Base-by-base conservation (phyloP, 164 flowering plant species). In the Nelumbo lutea region DNA sequence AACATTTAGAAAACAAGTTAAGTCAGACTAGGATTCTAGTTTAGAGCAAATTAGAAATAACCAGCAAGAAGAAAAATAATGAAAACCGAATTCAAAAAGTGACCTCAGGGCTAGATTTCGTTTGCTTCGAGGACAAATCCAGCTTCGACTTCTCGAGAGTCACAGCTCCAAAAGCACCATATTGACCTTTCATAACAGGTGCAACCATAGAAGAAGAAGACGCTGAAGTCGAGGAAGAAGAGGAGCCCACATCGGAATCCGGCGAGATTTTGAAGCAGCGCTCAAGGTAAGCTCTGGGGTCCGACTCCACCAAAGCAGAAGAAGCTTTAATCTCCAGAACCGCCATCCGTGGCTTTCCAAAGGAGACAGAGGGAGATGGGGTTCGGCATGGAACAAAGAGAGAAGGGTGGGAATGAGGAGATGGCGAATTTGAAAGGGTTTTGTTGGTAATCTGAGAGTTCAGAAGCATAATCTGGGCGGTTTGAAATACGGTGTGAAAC, bases 81-180 rank as follows among this genome's bases (percentile, higher is more conserved):
- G 62, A n/a, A 15, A 38, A 39, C 3, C 14, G 59, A 84, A 45
- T 27, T 27, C 27, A 27, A 27, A 27, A 27, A 27, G 27, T 27
- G 46, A 90, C 96, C 93, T 94, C 89, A 45, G 93, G 93, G 61
- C 82, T 75, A 15, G 84, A 76, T 78, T 73, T 70, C 9, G 83
- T 51, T 56, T 83, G 78, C 76, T 85, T 78, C 82, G 85, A 79
- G n/a, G 94, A 44, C 82, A 82, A 1, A 69, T 88, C 96, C 9
- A 94, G 88, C 82, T 95, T 95, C 66, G 86, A 76, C 78, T 95
- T 95, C 80, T 95, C 93, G 52, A 92, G 78, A 5, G 97, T 92
- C 7, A 87, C 89, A 9, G 91, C 83, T 7, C 91, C 88, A 48
- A 81, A 74, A 3, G 94, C 74, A 15, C 99, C 93, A 45, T 65